phyloP scores from a whole-genome alignment of 2,329 filamentous ascomycete species.

The Sporothrix brunneoviolacea region DNA sequence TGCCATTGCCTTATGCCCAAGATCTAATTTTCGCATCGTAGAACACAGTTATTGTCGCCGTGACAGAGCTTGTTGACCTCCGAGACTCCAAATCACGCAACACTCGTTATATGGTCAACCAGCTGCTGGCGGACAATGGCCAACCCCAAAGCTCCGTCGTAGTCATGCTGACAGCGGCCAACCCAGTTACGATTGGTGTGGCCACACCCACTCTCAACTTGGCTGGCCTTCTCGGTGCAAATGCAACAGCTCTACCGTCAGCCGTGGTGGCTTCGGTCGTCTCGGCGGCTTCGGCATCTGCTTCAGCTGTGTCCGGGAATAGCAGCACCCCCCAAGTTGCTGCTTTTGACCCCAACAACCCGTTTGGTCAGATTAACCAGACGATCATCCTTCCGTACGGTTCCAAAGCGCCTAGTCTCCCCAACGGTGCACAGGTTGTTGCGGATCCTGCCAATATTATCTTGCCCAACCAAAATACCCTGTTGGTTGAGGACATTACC shows the following conservation, averaged over 20 bases:
- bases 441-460: constrained; percentile 34
- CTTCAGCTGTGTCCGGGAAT: constrained; percentile 18
- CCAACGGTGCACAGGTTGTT: constrained; percentile 26
- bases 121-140: constrained; percentile 33
- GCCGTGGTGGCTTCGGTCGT: constrained; percentile 2
- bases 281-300: constrained; percentile 13
- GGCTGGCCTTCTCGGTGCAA: constrained; percentile 12
- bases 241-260: neutral
- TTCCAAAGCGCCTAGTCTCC: constrained; percentile 24
- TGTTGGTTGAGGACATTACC: constrained; percentile 30
- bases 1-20: neutral
- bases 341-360: constrained; percentile 26
- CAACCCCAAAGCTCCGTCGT: constrained; percentile 27
- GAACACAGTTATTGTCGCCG: constrained; percentile 33
- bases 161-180: constrained; percentile 33
- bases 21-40: constrained; percentile 16
- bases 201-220: constrained; percentile 22
- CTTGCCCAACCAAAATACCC: constrained; percentile 25
- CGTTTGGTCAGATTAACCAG: constrained; percentile 29
- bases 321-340: constrained; percentile 13
- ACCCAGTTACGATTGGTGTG: constrained; percentile 29
- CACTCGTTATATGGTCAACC: constrained; percentile 34
- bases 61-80: constrained; percentile 31
- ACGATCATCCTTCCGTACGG: constrained; percentile 30
- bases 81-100: constrained; percentile 24